Percentiles rank a stretch among this genome's conserved stretches.
phyloP scores from a whole-genome alignment of 2,329 filamentous ascomycete species.

The Xenosphaeropsis pyriputrescens region DNA sequence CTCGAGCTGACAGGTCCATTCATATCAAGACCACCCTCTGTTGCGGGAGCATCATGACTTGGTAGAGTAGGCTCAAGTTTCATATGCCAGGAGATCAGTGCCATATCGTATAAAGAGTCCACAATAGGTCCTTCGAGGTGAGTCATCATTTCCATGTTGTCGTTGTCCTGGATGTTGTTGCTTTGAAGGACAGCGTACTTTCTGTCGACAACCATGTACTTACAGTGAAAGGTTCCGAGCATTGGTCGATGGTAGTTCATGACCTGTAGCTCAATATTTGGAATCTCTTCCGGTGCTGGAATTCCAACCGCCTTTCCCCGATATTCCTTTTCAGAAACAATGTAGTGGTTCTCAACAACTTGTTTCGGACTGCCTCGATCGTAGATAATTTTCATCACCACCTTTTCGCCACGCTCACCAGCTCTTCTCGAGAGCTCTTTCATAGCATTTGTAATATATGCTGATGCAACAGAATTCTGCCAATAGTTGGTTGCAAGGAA shows the following conservation, averaged over 20 bases:
- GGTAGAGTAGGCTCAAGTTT: slow-evolving; percentile 44
- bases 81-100: slow-evolving; percentile 58
- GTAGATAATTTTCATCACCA: slow-evolving; percentile 63
- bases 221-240: slow-evolving; percentile 63
- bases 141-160: slow-evolving; percentile 70
- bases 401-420: slow-evolving; percentile 35
- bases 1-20: too few relatives aligned
- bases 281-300: slow-evolving; percentile 49
- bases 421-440: slow-evolving; percentile 53
- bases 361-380: slow-evolving; percentile 55
- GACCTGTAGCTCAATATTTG: slow-evolving; percentile 57
- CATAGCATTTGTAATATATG: slow-evolving; percentile 52
- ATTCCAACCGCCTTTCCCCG: slow-evolving; percentile 41
- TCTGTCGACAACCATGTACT: slow-evolving; percentile 65
- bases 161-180: slow-evolving; percentile 68
- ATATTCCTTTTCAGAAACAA: slow-evolving; percentile 42
- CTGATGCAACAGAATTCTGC: slow-evolving; percentile 53
- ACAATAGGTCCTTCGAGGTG: slow-evolving; percentile 66
- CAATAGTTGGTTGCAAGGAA: slow-evolving; percentile 66
- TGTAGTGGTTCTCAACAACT: slow-evolving; percentile 47
- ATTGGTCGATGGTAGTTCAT: slow-evolving; percentile 57
- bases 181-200: slow-evolving; percentile 57
- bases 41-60: slow-evolving; percentile 33
- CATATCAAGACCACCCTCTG: slow-evolving; percentile 13
- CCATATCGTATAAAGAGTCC: slow-evolving; percentile 61